Percentiles rank a stretch among this genome's conserved stretches.
phyloP scores from a whole-genome alignment of 805 yeast genomes.

The Kuraishia capsulata region DNA sequence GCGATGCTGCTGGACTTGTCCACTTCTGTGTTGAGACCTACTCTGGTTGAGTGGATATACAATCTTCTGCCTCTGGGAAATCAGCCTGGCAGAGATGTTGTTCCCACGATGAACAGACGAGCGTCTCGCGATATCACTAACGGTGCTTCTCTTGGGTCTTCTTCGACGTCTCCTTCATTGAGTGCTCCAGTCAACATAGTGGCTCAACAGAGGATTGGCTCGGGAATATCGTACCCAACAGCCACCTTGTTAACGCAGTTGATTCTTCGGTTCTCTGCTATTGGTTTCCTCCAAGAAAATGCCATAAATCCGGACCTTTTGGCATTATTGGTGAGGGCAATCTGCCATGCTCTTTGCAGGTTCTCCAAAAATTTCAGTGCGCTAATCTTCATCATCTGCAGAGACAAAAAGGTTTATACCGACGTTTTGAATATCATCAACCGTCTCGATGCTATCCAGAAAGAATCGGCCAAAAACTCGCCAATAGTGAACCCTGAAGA shows the following conservation, averaged over 20 bases:
- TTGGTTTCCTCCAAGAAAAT: conserved; percentile 25
- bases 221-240: conserved; percentile 44
- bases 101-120: conserved; percentile 11
- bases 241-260: conserved; percentile 35
- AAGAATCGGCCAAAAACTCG: background rate
- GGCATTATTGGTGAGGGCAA: conserved; percentile 48
- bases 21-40: conserved; percentile 29
- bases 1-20: conserved; percentile 27
- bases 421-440: conserved; percentile 25
- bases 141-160: background rate
- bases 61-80: conserved; percentile 41
- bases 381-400: conserved; percentile 39
- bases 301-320: conserved; percentile 43
- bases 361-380: conserved; percentile 43
- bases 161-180: background rate
- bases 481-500: conserved; percentile 5
- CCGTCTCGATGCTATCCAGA: conserved; percentile 7
- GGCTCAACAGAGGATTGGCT: conserved; percentile 1
- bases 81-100: conserved; percentile 4
- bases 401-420: conserved; percentile 28
- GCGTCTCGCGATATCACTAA: conserved; percentile 5
- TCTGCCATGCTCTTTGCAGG: conserved; percentile 43
- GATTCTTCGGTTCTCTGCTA: conserved; percentile 26
- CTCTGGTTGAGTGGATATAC: conserved; percentile 50
- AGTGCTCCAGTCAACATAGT: background rate